Evolutionary conservation across 2,329 filamentous ascomycete genomes (phyloP), one percentile per base, ranked within the genome.

Genomic region (Pyrenochaeta sp.): DNA sequence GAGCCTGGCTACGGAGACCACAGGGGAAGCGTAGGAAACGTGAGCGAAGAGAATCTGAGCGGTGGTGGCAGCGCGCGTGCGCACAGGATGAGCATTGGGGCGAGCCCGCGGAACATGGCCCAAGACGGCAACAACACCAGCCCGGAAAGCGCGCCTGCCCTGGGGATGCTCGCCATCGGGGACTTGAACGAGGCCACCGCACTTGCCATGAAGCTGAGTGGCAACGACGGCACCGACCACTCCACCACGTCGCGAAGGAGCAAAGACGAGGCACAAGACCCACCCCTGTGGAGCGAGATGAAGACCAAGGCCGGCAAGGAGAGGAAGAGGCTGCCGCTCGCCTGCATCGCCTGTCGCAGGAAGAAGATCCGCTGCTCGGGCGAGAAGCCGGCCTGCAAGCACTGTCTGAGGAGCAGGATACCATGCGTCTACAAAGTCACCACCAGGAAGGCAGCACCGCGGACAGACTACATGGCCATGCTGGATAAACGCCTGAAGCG

Each of bases 391-490:
- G 92, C 93, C 0, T 99, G 95, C 83, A 97, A 97, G 78, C 95
- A 98, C 79, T 98, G 95, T 74, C 84, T 96, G 58, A 88, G 93
- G 55, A 96, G 94, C 50, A 88, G 94, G 43, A 96, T 96, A 67
- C 94, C 94, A 1, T 99, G 95, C 75, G 93, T 98, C 4, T 99
- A 98, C 84, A 98, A 98, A 74, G 92, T 97, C 58, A 98, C 93
- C 0, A 93, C 93, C 3, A 86, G 95, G 59, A 98, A 98, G 77
- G 93, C 94, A 1, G 93, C 93, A 3, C 95, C 95, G 2, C 86
- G 95, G 51, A 98, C 95, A 19, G 95, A 98, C 78, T 98, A 98
- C 78, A 98, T 98, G 95, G 93, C 93, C 42, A 98, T 98, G 93
- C 81, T 98, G 69, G 95, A 98, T 79, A 97, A 97, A 79, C 87